A percentile compares a stretch with the other conserved stretches of the same genome.
These are phyloP conservation scores for Neopestalotiopsis clavispora DNA, from an alignment of 2,329 filamentous ascomycete species.

Conservation along the genomic window DNA sequence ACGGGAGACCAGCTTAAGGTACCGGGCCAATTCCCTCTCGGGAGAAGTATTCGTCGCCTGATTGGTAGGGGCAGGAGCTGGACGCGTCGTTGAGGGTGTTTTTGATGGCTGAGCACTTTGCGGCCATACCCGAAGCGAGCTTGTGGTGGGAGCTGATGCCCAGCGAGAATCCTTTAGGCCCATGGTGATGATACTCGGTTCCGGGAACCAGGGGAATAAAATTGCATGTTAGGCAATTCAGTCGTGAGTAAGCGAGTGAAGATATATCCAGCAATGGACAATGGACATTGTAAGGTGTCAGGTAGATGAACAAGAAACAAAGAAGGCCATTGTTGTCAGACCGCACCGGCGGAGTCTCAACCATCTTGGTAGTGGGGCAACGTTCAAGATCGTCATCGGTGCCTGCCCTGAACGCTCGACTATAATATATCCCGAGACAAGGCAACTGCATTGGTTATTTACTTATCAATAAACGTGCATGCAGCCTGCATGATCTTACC, in stretches of 20 bases:
- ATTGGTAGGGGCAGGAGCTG: neutral
- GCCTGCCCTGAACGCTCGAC: neutral
- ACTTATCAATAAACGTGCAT: too few relatives aligned
- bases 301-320: neutral
- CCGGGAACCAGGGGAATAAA: neutral
- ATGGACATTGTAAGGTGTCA: neutral
- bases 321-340: neutral
- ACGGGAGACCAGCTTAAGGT: slow-evolving; percentile 64
- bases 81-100: neutral
- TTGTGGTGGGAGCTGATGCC: neutral
- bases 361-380: neutral
- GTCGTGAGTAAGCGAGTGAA: neutral
- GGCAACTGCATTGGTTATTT: too few relatives aligned
- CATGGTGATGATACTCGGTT: neutral
- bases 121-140: neutral
- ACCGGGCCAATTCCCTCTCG: slow-evolving; percentile 54
- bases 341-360: neutral
- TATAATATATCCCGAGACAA: too few relatives aligned
- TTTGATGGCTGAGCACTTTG: neutral
- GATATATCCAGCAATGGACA: neutral
- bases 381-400: neutral
- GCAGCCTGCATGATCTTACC: too few relatives aligned
- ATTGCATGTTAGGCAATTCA: slow-evolving; percentile 1
- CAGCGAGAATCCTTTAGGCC: slow-evolving; percentile 10
- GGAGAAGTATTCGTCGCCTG: neutral